Evolutionary conservation across 177 flowering plant genomes (phyloP).

Genomic region (Vitis hybrid): DNA sequence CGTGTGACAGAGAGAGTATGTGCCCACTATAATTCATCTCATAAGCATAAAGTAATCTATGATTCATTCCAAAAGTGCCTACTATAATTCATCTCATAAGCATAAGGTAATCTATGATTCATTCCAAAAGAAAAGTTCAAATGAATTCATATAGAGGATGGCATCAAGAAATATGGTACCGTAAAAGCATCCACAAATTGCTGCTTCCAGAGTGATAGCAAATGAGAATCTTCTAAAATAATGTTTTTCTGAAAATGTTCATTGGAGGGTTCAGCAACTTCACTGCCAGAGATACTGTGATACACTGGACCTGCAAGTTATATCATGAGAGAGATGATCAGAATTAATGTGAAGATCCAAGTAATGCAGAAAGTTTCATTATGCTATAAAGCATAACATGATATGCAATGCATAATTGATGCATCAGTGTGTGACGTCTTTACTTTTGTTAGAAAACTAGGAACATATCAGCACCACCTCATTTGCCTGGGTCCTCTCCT

Average conservation of each 20-base stretch:
- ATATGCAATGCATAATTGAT: no score
- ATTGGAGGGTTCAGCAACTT: slow-evolving; percentile 47
- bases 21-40: no score
- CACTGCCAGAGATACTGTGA: slow-evolving; percentile 37
- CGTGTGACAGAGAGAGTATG: no score
- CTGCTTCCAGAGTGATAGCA: slow-evolving; percentile 60
- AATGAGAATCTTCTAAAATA: slow-evolving; percentile 20
- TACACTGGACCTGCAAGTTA: slow-evolving; percentile 40
- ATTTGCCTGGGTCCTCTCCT: no score
- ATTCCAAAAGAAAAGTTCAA: background rate
- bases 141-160: background rate
- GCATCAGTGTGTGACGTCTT: no score
- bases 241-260: slow-evolving; percentile 18
- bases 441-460: no score
- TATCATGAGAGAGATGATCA: background rate
- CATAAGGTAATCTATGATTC: background rate
- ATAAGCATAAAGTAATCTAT: background rate
- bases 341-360: background rate
- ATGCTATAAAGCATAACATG: no score
- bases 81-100: no score
- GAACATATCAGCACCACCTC: no score
- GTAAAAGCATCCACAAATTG: slow-evolving; percentile 69
- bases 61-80: background rate
- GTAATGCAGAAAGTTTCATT: no score
- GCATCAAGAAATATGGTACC: slow-evolving; percentile 36